phyloP scores from a whole-genome alignment of 129 eudicot species.

The Pulicaria dysenterica region DNA sequence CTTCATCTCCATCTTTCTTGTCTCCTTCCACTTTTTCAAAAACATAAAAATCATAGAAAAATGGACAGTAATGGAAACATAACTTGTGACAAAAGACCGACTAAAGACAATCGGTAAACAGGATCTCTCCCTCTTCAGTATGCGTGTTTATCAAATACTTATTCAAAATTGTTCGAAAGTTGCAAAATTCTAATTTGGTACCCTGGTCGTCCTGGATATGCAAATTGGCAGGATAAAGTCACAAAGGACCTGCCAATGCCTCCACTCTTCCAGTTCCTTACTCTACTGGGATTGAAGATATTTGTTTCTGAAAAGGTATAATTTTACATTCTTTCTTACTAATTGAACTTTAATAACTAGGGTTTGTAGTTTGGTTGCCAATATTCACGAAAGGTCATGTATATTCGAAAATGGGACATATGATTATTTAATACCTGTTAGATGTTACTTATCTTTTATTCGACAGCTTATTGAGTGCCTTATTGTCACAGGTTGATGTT shows the following conservation, averaged over 20 bases:
- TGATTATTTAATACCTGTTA: background rate
- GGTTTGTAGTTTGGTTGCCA: slow-evolving; percentile 5
- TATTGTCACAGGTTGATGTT: slow-evolving; percentile 73
- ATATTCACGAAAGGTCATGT: slow-evolving; percentile 1
- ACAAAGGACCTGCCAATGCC: slow-evolving; percentile 92
- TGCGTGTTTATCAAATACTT: too few relatives aligned
- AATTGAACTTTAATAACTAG: slow-evolving; percentile 4
- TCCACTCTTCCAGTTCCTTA: slow-evolving; percentile 89
- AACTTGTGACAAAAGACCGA: too few relatives aligned
- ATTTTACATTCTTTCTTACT: background rate
- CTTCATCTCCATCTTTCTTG: background rate
- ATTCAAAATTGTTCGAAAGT: too few relatives aligned
- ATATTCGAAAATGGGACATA: background rate
- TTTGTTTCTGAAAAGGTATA: slow-evolving; percentile 76
- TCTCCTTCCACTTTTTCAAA: too few relatives aligned
- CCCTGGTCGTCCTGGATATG: slow-evolving; percentile 23
- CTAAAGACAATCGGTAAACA: too few relatives aligned
- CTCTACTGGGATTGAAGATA: slow-evolving; percentile 73
- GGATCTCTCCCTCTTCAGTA: too few relatives aligned
- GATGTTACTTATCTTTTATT: background rate
- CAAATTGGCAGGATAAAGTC: slow-evolving; percentile 57
- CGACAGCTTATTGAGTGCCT: slow-evolving; percentile 14
- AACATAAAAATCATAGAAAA: too few relatives aligned
- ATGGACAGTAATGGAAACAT: too few relatives aligned
- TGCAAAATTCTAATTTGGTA: background rate